Evolutionary conservation across 176 grass and related monocot species (phyloP), one percentile per base, ranked within the genome.

Genomic region (Ampelocalamus luodianensis): DNA sequence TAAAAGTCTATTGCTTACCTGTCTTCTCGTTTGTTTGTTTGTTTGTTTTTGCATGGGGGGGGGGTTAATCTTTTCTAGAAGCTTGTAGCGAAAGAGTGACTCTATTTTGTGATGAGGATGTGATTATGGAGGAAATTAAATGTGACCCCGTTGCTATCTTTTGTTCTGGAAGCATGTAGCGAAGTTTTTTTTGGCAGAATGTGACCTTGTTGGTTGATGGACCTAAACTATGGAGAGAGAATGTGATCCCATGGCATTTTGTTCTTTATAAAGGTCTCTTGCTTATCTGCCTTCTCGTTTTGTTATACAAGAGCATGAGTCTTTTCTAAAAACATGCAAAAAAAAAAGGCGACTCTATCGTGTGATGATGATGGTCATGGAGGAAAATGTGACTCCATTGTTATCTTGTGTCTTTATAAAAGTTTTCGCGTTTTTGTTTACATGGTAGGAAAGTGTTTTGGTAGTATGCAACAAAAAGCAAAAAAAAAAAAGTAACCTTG

Each of bases 391-490:
- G 71, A 17, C 16, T 51, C 23, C 6, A 18, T 51, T 73, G 15
- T 32, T 73, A 29, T 18, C 24, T 50, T 73, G 71, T 49, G 24
- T 73, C 8, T 73, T 51, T 51, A 51, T 17, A 73, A 73, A 51
- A 22, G 1, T 11, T 72, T 46, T 71, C 2, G 27, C 54, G 12
- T 36, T 36, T 36, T 54, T 74, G 26, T 11, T 51, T 10, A 74
- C 48, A 22, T 34, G 16, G 69, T 5, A 26, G 4, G 10, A 49
- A 74, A 51, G 0, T 34, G 16, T 3, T 17, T 10, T 51, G 17
- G 5, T 6, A 50, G 23, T 72, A 48, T 27, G 13, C 23, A 63
- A 59, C 1, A 1, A 62, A 26, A n/a, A 60, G 26, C 1, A 6
- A 29, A 63, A 29, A 34, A 0, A 34, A 2, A 14, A 32, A 12